phyloP scores from a whole-genome alignment of 768 basidiomycete genomes.

The Pleurotus cornucopiae region DNA sequence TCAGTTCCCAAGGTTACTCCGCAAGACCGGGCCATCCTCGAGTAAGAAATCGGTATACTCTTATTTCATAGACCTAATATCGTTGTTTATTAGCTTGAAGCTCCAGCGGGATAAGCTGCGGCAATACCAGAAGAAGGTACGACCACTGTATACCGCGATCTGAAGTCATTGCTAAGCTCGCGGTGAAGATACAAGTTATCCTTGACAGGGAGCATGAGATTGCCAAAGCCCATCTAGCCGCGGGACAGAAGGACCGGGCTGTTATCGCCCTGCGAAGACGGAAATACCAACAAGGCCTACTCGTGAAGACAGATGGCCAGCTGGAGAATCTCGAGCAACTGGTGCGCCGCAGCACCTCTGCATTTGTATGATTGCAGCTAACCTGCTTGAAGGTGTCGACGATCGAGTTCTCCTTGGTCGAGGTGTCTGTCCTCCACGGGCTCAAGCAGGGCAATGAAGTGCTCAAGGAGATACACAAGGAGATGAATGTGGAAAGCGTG shows the following conservation, averaged over 20 bases:
- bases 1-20: constrained; percentile 85
- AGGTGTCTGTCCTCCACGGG: constrained; percentile 89
- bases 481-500: constrained; percentile 90
- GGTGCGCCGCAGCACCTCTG: constrained; percentile 37
- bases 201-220: constrained; percentile 87
- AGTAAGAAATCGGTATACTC: constrained; percentile 51
- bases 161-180: not conserved
- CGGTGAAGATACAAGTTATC: constrained; percentile 74
- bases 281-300: constrained; percentile 89
- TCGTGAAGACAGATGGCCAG: constrained; percentile 87
- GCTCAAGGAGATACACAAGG: constrained; percentile 88
- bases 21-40: constrained; percentile 92
- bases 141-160: constrained; percentile 11
- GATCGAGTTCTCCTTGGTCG: constrained; percentile 94
- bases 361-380: not conserved
- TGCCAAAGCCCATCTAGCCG: constrained; percentile 75
- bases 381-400: constrained; percentile 68
- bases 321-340: constrained; percentile 86
- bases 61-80: not conserved
- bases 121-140: constrained; percentile 92
- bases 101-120: constrained; percentile 92
- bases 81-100: constrained; percentile 64
- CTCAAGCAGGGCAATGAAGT: constrained; percentile 92
- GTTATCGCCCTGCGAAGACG: constrained; percentile 82
- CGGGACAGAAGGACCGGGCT: constrained; percentile 85